Conservation (phyloP, 805 yeast genomes). For the Wickerhamiella domercqiae region DNA sequence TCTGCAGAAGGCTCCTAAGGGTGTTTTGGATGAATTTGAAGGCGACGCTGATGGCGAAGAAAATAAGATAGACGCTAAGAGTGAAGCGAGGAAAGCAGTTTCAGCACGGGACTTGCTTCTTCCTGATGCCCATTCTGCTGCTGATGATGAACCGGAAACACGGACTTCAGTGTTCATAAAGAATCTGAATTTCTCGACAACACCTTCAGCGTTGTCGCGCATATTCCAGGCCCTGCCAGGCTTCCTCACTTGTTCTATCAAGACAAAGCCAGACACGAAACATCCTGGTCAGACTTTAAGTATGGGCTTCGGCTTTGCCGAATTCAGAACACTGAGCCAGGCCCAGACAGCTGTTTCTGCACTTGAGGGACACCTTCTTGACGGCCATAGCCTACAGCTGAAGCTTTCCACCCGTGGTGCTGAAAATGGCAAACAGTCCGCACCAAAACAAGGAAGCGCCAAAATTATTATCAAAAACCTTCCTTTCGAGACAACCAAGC, state of each 20-base stretch:
- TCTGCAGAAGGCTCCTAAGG: slow-evolving; percentile 86
- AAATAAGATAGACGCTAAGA: slow-evolving; percentile 5
- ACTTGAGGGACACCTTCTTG: slow-evolving; percentile 62
- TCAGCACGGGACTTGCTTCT: slow-evolving; percentile 15
- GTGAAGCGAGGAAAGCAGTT: slow-evolving; percentile 25
- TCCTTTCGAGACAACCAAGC: slow-evolving; percentile 90
- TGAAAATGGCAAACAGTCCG: slow-evolving; percentile 17
- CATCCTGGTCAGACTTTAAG: slow-evolving; percentile 50
- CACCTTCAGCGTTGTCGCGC: slow-evolving; percentile 37
- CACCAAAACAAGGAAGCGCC: slow-evolving; percentile 15
- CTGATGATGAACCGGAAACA: slow-evolving; percentile 38
- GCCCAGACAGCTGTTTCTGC: slow-evolving; percentile 63
- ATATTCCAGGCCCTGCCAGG: slow-evolving; percentile 63
- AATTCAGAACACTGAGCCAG: slow-evolving; percentile 61
- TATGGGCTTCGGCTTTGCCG: slow-evolving; percentile 97
- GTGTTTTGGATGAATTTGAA: slow-evolving; percentile 38
- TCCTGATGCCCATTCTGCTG: slow-evolving; percentile 23
- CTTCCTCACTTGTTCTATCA: slow-evolving; percentile 65
- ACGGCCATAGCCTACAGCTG: slow-evolving; percentile 81
- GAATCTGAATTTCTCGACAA: slow-evolving; percentile 77
- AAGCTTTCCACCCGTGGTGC: slow-evolving; percentile 68
- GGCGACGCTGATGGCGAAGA: slow-evolving; percentile 29
- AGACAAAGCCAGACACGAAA: slow-evolving; percentile 78
- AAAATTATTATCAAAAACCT: slow-evolving; percentile 90
- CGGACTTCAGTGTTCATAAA: slow-evolving; percentile 83